phyloP scores from a whole-genome alignment of 305 asterid genomes.

The Fraxinus sp. region DNA sequence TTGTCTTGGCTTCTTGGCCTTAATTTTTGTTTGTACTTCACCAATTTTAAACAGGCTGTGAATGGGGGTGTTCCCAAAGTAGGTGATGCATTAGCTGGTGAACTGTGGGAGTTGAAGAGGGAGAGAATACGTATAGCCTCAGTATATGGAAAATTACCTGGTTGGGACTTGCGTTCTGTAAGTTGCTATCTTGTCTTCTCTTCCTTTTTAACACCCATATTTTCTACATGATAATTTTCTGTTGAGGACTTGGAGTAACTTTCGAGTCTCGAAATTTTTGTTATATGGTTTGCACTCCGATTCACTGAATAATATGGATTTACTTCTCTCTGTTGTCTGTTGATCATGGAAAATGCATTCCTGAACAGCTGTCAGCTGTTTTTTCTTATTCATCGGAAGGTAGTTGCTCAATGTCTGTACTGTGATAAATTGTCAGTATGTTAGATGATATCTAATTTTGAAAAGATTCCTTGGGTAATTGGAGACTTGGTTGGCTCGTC shows the following conservation, averaged over 20 bases:
- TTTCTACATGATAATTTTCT: not conserved
- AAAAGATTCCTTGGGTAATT: not conserved
- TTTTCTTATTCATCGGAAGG: not conserved
- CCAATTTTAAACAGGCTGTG: constrained; percentile 52
- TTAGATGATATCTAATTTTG: not conserved
- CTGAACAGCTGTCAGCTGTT: not conserved
- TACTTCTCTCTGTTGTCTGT: constrained; percentile 4
- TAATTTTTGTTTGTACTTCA: constrained; percentile 22
- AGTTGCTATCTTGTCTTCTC: constrained; percentile 35
- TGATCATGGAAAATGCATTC: not conserved
- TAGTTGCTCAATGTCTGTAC: not conserved
- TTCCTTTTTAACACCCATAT: not conserved
- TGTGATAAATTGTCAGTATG: not conserved
- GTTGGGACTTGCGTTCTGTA: constrained; percentile 99
- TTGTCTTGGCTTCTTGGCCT: constrained; percentile 13
- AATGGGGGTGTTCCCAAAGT: constrained; percentile 80
- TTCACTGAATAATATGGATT: constrained; percentile 14
- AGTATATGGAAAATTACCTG: constrained; percentile 73
- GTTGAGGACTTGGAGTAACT: constrained; percentile 2
- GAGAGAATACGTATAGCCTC: constrained; percentile 94
- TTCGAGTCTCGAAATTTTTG: not conserved
- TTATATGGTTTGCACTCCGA: constrained; percentile 9
- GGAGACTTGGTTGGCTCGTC: not conserved
- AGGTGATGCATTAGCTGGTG: constrained; percentile 96
- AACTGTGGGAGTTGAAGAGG: constrained; percentile 94